phyloP scores from a whole-genome alignment of 306 rosid species.

The Senna siamea region DNA sequence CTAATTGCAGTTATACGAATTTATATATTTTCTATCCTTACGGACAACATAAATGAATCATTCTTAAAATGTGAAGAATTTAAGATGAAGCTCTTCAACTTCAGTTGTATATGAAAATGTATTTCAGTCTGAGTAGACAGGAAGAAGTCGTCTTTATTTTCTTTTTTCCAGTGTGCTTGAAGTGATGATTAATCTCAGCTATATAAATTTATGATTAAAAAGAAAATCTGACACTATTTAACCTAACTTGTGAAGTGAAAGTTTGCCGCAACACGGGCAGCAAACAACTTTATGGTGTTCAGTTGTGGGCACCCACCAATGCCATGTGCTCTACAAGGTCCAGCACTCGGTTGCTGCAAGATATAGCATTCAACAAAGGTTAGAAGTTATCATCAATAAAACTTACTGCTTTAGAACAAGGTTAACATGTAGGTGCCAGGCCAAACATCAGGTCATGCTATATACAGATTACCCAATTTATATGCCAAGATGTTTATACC shows the following conservation, averaged over 20 bases:
- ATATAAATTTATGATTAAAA: slow-evolving; percentile 39
- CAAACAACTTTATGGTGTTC: slow-evolving; percentile 18
- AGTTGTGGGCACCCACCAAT: slow-evolving; percentile 67
- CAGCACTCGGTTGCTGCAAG: slow-evolving; percentile 87
- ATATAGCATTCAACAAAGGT: slow-evolving; percentile 11
- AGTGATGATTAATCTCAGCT: slow-evolving; percentile 38
- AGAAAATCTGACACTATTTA: slow-evolving; percentile 38
- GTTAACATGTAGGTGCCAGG: not conserved
- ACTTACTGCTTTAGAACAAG: not conserved
- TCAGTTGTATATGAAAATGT: not conserved
- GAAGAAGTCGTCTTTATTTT: slow-evolving; percentile 35
- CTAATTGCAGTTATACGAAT: too few species aligned
- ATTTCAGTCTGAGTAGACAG: slow-evolving; percentile 18
- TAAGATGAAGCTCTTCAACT: not conserved
- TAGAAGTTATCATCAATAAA: not conserved
- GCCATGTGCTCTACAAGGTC: slow-evolving; percentile 98
- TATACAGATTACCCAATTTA: not conserved
- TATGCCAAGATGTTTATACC: slow-evolving; percentile 50
- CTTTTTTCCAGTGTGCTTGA: slow-evolving; percentile 28
- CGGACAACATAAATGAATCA: not conserved
- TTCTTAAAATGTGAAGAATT: not conserved
- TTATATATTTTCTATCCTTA: too few species aligned
- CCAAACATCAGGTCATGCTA: slow-evolving; percentile 6
- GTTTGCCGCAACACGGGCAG: slow-evolving; percentile 37
- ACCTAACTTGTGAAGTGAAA: slow-evolving; percentile 36